Evolutionary conservation across 2,329 filamentous ascomycete species (phyloP).

Genomic region (Aureobasidium sp.): DNA sequence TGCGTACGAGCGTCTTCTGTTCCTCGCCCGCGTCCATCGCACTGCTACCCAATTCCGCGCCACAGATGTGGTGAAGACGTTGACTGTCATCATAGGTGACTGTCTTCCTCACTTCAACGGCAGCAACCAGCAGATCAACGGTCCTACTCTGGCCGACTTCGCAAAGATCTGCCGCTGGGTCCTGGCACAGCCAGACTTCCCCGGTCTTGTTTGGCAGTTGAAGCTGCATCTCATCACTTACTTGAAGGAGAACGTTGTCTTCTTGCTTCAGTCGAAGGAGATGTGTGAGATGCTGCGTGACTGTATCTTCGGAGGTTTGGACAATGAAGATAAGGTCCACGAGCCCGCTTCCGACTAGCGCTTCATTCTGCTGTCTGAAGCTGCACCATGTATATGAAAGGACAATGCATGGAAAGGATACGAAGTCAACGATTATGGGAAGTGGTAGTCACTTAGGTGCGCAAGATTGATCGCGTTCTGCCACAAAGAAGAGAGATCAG

Average conservation of each 20-base stretch:
- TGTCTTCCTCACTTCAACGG: conserved; percentile 1
- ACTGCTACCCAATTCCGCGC: conserved; percentile 1
- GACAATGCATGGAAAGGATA: neutral
- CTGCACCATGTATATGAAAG: neutral
- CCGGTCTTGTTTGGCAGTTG: neutral
- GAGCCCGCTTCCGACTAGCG: neutral
- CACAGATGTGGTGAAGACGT: neutral
- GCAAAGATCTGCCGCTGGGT: neutral
- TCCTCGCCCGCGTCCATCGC: neutral
- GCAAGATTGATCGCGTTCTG: too few species aligned
- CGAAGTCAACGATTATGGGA: too few species aligned
- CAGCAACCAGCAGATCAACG: neutral
- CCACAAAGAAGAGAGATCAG: neutral
- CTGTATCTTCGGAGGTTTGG: neutral
- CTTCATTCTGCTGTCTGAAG: neutral
- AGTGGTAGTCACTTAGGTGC: too few species aligned
- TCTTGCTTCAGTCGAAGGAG: neutral
- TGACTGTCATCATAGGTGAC: neutral
- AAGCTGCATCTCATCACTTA: neutral
- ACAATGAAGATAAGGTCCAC: neutral
- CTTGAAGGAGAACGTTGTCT: neutral
- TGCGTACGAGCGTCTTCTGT: neutral
- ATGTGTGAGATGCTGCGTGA: conserved; percentile 2
- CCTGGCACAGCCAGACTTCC: neutral
- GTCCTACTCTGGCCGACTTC: neutral